These are phyloP conservation scores for Fagopyrum homotropicum DNA, from an alignment of 148 eudicot genomes.

Conservation along the genomic window DNA sequence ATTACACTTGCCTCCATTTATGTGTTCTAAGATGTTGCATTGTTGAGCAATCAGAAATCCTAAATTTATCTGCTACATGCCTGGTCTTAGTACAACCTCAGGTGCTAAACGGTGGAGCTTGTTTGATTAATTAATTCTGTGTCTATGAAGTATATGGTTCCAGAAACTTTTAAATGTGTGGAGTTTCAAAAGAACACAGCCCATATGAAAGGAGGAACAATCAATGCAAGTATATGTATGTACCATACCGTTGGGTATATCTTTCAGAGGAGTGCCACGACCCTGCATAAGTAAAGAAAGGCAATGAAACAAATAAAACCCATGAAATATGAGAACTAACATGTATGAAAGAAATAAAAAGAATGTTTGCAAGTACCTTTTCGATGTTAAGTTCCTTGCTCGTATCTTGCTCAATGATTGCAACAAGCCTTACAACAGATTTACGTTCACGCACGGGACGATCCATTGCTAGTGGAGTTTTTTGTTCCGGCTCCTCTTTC, in stretches of 20 bases:
- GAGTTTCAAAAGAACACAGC: background rate
- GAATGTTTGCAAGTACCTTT: conserved; percentile 35
- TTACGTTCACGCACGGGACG: conserved; percentile 93
- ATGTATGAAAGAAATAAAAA: background rate
- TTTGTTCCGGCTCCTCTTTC: conserved; percentile 47
- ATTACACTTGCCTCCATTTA: background rate
- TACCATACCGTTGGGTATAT: conserved; percentile 80
- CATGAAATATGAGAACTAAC: conserved; percentile 11
- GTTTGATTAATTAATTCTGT: background rate
- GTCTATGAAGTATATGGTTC: background rate
- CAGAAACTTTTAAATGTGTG: background rate
- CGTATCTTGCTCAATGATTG: conserved; percentile 61
- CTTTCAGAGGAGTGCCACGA: conserved; percentile 74
- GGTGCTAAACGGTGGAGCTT: background rate
- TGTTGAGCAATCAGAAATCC: background rate
- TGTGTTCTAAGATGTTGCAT: background rate
- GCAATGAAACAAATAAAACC: background rate
- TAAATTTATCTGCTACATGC: background rate
- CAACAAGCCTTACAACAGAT: conserved; percentile 94
- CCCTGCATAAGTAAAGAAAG: conserved; percentile 60
- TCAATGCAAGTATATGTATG: background rate
- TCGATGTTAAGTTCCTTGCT: conserved; percentile 59
- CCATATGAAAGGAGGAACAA: background rate
- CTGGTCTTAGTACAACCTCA: background rate
- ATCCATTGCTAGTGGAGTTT: conserved; percentile 52